A percentile compares a stretch with the other conserved stretches of the same genome.
Conservation (phyloP, 2,329 filamentous ascomycete species). For the Aspergillus pseudoviridinutans region DNA sequence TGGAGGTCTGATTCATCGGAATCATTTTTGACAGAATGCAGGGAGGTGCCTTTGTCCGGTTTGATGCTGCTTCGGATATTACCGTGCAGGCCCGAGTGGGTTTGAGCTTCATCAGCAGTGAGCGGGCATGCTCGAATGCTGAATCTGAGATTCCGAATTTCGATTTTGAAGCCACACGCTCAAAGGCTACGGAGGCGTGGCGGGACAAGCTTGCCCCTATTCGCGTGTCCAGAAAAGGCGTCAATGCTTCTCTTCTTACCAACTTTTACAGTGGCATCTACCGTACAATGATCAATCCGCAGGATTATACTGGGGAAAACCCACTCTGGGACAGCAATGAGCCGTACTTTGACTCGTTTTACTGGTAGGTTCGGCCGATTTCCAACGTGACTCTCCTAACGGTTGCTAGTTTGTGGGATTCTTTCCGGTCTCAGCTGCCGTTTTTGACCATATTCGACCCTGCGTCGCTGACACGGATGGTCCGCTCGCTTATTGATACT, state of each 20-base stretch:
- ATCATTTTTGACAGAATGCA: conserved; percentile 32
- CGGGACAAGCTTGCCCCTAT: conserved; percentile 48
- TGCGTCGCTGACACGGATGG: conserved; percentile 57
- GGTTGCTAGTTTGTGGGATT: conserved; percentile 58
- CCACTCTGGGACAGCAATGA: conserved; percentile 61
- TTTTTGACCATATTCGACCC: conserved; percentile 67
- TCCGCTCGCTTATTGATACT: conserved; percentile 66
- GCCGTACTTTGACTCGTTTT: conserved; percentile 71
- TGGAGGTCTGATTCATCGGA: not conserved
- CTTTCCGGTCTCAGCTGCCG: conserved; percentile 64
- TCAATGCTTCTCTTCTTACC: conserved; percentile 34
- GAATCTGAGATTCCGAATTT: conserved; percentile 64
- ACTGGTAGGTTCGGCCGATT: conserved; percentile 49
- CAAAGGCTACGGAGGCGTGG: conserved; percentile 56
- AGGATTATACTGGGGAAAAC: conserved; percentile 71
- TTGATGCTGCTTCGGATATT: conserved; percentile 47
- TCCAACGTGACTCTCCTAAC: conserved; percentile 8
- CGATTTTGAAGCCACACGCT: conserved; percentile 54
- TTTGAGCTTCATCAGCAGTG: conserved; percentile 63
- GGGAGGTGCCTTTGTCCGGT: conserved; percentile 63
- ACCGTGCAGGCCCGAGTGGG: conserved; percentile 63
- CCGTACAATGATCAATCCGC: conserved; percentile 65
- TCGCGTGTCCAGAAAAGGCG: conserved; percentile 29
- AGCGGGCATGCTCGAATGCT: conserved; percentile 63
- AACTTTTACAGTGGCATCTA: conserved; percentile 69